Base-by-base conservation (phyloP, 331 rosid genomes). In the Prunus yedoensis region DNA sequence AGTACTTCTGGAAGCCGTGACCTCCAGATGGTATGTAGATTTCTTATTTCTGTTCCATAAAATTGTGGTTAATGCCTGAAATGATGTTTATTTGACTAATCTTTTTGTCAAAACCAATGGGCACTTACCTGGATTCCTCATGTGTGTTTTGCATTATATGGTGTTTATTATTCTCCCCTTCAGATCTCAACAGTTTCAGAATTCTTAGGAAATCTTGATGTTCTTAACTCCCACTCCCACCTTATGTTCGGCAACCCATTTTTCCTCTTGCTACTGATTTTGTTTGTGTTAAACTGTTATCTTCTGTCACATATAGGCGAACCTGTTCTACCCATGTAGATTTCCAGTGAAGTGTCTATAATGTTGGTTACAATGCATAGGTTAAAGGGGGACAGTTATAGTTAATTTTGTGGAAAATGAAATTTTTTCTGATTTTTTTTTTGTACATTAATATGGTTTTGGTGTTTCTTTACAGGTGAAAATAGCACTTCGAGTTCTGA, bases 401-500 rank as follows among this genome's bases (percentile, higher is more conserved):
- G 18, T 30, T 38, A 38, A 1, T 6, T 74, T 79, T 47, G 23
- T 21, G 69, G 28, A 21, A 76, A 41, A 15, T 63, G 32, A 41
- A 2, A 8, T n/a, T 20, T 54, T 23, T 20, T 59, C 53, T 8
- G 8, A 35, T 12, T 28, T 51, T 52, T 52, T 71, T 11, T 27
- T 8, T 54, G 2, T 74, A 5, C 70, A 49, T 46, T 54, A 68
- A 66, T 47, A 3, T 56, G 74, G 16, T 45, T 45, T 75, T 32
- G 41, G 54, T 27, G 79, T 79, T 81, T 15, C 66, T 73, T 54
- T 79, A n/a, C 80, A 94, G 99, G 99, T 94, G 68, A 86, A 52
- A 68, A 92, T 94, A 70, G 97, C 84, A 66, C 99, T 94, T 84
- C 93, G 99, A 81, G 96, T 94, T 74, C 97, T 91, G 77, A 88